These are phyloP conservation scores for Thalassiosira exigua DNA, from an alignment of 352 stramenopile genomes.

Conservation along the genomic window DNA sequence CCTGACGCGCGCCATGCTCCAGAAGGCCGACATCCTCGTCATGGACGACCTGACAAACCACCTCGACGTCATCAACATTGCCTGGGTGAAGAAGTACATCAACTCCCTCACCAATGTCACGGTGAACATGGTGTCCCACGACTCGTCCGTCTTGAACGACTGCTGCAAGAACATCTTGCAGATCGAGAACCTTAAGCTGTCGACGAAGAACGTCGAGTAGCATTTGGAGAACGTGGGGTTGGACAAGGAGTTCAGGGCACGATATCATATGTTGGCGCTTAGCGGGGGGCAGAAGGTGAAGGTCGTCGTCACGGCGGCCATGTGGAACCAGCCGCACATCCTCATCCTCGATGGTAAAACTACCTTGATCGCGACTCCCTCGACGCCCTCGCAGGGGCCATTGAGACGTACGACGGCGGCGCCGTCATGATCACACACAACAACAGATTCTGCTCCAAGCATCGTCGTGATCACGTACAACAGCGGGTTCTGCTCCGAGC, in stretches of 20 bases:
- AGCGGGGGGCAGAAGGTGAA: slow-evolving; percentile 99
- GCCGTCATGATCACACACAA: slow-evolving; percentile 98
- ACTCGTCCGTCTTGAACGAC: slow-evolving; percentile 96
- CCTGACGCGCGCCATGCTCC: slow-evolving; percentile 92
- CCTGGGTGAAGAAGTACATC: slow-evolving; percentile 96
- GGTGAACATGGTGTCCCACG: slow-evolving; percentile 96
- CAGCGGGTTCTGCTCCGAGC: slow-evolving; percentile 96
- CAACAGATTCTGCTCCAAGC: slow-evolving; percentile 97
- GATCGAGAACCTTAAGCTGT: slow-evolving; percentile 96
- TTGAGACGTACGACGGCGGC: slow-evolving; percentile 96
- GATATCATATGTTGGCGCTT: slow-evolving; percentile 97
- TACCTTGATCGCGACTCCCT: slow-evolving; percentile 97
- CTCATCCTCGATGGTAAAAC: slow-evolving; percentile 94
- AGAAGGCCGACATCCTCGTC: slow-evolving; percentile 95
- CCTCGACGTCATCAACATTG: slow-evolving; percentile 96
- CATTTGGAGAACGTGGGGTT: slow-evolving; percentile 98
- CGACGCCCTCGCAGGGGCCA: slow-evolving; percentile 93
- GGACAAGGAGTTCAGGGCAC: slow-evolving; percentile 92
- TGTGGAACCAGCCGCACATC: slow-evolving; percentile 98
- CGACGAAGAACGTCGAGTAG: slow-evolving; percentile 92
- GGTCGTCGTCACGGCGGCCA: slow-evolving; percentile 96
- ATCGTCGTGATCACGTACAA: slow-evolving; percentile 98
- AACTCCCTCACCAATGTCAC: slow-evolving; percentile 94
- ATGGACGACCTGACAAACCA: slow-evolving; percentile 95
- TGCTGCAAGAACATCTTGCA: slow-evolving; percentile 96